Conservation (phyloP, 495 filamentous ascomycete genomes). For the Penicillium fimorum region DNA sequence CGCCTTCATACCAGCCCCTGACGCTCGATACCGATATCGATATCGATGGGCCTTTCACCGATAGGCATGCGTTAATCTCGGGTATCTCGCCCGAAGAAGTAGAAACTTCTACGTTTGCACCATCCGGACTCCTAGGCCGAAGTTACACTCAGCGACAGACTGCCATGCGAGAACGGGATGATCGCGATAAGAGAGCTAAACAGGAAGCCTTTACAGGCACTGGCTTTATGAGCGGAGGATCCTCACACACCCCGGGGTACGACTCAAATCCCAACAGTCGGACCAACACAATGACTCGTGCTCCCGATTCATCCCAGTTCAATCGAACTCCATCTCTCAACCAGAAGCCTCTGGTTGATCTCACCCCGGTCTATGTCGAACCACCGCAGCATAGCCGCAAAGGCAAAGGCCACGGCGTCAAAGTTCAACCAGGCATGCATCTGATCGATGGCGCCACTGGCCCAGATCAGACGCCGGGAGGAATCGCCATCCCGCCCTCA, state of each 20-base stretch:
- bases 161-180: conserved; percentile 54
- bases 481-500: conserved; percentile 51
- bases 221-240: conserved; percentile 23
- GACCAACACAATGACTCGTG: conserved; percentile 39
- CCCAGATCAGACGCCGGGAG: conserved; percentile 40
- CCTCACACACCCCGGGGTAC: conserved; percentile 9
- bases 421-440: conserved; percentile 55
- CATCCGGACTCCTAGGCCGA: conserved; percentile 59
- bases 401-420: conserved; percentile 70
- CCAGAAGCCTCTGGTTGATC: conserved; percentile 66
- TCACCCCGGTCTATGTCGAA: conserved; percentile 71
- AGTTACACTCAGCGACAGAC: conserved; percentile 61
- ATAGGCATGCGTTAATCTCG: conserved; percentile 15
- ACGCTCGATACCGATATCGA: conserved; percentile 29
- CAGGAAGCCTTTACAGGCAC: conserved; percentile 28
- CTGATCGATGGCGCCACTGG: conserved; percentile 68
- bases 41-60: conserved; percentile 6
- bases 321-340: conserved; percentile 34
- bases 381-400: conserved; percentile 67
- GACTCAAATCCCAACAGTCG: conserved; percentile 28
- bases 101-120: conserved; percentile 51
- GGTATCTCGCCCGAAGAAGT: conserved; percentile 20
- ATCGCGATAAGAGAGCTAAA: conserved; percentile 32
- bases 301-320: conserved; percentile 24
- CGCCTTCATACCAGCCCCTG: conserved; percentile 40